These are phyloP conservation scores for Pseudogymnoascus sp. DNA, from an alignment of 2,329 filamentous ascomycete genomes.

Conservation along the genomic window DNA sequence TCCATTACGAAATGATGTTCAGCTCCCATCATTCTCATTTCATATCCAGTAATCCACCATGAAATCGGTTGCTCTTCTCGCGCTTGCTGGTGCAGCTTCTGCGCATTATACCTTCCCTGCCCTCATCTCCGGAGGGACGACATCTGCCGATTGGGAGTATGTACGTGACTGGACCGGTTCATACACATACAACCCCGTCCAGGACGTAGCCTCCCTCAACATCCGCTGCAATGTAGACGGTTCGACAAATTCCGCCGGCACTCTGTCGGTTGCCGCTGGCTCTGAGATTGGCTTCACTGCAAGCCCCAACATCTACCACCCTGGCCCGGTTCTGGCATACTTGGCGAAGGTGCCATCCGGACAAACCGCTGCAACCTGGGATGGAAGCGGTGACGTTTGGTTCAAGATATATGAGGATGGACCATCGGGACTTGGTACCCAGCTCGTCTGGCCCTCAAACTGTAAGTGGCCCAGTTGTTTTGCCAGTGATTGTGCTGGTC, in stretches of 20 bases:
- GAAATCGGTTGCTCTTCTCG: conserved; percentile 15
- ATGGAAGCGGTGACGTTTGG: conserved; percentile 19
- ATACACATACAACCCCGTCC: conserved; percentile 22
- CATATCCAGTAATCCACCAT: background rate
- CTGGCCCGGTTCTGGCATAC: conserved; percentile 23
- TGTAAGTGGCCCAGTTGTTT: conserved; percentile 14
- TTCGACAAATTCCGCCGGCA: conserved; percentile 17
- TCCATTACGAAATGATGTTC: background rate
- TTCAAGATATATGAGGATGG: conserved; percentile 26
- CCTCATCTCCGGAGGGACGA: conserved; percentile 16
- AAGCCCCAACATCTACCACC: conserved; percentile 25
- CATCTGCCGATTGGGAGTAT: conserved; percentile 20
- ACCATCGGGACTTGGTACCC: conserved; percentile 16
- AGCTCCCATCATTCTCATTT: background rate
- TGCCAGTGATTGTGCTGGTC: background rate
- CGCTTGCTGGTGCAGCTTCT: conserved; percentile 17
- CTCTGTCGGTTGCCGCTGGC: conserved; percentile 23
- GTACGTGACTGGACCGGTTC: conserved; percentile 25
- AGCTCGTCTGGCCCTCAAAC: conserved; percentile 22
- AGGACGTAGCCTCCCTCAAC: conserved; percentile 31
- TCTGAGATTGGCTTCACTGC: conserved; percentile 20
- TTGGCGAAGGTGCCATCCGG: background rate
- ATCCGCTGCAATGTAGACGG: conserved; percentile 36
- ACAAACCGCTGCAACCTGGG: background rate
- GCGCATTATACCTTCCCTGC: conserved; percentile 23